Evolutionary conservation across 495 filamentous ascomycete genomes (phyloP), one percentile per base, ranked within the genome.

Genomic region (Neurospora tetrasperma): DNA sequence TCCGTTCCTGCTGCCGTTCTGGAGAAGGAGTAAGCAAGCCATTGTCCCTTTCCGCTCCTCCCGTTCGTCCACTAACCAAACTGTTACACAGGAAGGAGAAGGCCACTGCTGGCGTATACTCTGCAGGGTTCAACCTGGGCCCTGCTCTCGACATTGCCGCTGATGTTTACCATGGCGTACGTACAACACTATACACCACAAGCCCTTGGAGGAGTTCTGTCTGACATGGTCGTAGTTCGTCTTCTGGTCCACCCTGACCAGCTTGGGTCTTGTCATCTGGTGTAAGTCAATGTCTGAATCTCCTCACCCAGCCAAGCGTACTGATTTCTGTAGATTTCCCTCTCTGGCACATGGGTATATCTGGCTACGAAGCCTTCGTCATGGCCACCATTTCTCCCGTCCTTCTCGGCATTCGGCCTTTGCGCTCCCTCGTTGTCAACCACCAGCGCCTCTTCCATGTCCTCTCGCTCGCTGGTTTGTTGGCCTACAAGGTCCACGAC

Each of bases 301-400:
- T 38, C 23, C 43, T 68, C 11, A 9, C 70, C 5, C 40, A 54
- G n/a, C 74, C 5, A 9, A 31, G 31, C 38, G 42, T 72, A 79
- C 79, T 54, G 83, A 77, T 62, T 6, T 42, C n/a, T 5, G 3
- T 74, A 94, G 92, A 97, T 79, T 99, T 99, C 78, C 96, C 96
- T 18, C 88, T 99, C n/a, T 99, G 96, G 96, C 89, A 98, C 80
- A 98, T 99, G 96, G 96, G 96, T 72, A 94, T 99, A 73, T 99
- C 96, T 9, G 96, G 96, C 72, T 98, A 97, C 75, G 96, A 99
- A 83, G 90, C 90, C 38, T 85, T 95, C 74, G 89, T 99, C 80
- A 89, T 97, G 87, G 86, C 86, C 74, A 94, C 91, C n/a, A 78
- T 93, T 70, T 92, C 94, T 6, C 96, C 96, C 0, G 84, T 94